A percentile compares a stretch with the other conserved stretches of the same genome.
Evolutionary conservation across 495 filamentous ascomycete genomes (phyloP).

Genomic region (Evernia prunastri): DNA sequence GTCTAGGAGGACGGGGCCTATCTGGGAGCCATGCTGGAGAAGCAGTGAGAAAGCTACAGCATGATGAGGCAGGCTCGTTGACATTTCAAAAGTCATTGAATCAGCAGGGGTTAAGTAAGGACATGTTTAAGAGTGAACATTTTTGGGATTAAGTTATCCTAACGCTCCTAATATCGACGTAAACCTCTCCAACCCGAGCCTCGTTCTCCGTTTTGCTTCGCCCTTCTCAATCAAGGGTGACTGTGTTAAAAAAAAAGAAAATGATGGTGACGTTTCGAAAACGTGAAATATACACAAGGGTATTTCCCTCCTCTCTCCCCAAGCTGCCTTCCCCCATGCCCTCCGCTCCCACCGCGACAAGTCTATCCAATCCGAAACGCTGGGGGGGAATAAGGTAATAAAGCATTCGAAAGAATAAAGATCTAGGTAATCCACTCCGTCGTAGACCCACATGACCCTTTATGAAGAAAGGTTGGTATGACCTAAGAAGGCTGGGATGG

Average conservation of each 20-base stretch:
- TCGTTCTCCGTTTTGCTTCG: neutral
- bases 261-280: conserved; percentile 7
- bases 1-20: no score
- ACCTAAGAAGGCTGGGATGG: neutral
- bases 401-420: conserved; percentile 1
- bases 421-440: neutral
- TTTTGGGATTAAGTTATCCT: neutral
- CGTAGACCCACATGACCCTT: neutral
- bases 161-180: neutral
- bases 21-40: no score
- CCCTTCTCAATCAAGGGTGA: neutral
- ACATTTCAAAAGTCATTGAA: no score
- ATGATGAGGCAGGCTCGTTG: neutral
- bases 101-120: no score
- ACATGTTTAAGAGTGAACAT: neutral
- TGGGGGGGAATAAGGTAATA: conserved; percentile 8
- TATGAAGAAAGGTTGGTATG: neutral
- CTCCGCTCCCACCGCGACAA: conserved; percentile 3
- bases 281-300: conserved; percentile 19
- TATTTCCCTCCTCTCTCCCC: conserved; percentile 5
- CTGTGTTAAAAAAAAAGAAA: neutral
- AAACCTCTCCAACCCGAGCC: neutral
- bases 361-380: conserved; percentile 9
- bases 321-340: neutral
- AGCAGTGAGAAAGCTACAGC: no score